These are phyloP conservation scores for Globisporangium recalcitrans DNA, from an alignment of 352 stramenopile genomes.

Conservation along the genomic window DNA sequence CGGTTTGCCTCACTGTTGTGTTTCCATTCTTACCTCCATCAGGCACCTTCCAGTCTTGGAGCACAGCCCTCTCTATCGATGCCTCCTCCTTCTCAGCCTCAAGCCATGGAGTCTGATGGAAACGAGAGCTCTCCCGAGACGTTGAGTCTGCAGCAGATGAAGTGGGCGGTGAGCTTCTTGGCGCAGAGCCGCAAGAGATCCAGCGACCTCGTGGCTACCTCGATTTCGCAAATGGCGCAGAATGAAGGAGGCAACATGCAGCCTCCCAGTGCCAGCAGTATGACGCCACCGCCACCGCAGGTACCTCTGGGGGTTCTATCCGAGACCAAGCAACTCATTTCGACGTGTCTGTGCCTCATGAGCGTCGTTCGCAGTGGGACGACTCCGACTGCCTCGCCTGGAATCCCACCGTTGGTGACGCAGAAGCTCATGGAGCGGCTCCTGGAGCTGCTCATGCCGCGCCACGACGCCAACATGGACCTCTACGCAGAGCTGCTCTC, in stretches of 20 bases:
- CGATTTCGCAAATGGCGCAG: constrained; percentile 11
- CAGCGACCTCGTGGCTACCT: constrained; percentile 9
- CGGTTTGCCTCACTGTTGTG: neutral
- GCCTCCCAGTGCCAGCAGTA: neutral
- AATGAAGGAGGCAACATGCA: neutral
- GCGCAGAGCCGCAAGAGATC: constrained; percentile 29
- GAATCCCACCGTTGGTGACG: constrained; percentile 41
- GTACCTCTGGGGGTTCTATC: constrained; percentile 14
- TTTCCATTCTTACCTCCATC: neutral
- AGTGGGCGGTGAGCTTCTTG: constrained; percentile 62
- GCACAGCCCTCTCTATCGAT: neutral
- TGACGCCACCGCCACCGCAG: neutral
- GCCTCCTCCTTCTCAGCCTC: neutral
- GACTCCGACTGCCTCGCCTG: neutral
- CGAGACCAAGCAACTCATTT: constrained; percentile 46
- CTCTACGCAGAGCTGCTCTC: constrained; percentile 51
- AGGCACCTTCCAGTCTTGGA: constrained; percentile 3
- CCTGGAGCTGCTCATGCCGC: constrained; percentile 53
- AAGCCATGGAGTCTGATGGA: neutral
- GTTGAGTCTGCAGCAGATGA: constrained; percentile 49
- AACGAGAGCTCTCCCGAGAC: constrained; percentile 12
- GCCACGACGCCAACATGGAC: constrained; percentile 54
- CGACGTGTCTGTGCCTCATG: constrained; percentile 51
- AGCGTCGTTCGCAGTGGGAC: constrained; percentile 34
- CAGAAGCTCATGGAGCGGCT: constrained; percentile 60